These are phyloP conservation scores for Fusarium falciforme DNA, from an alignment of 2,329 filamentous ascomycete species.

Conservation along the genomic window DNA sequence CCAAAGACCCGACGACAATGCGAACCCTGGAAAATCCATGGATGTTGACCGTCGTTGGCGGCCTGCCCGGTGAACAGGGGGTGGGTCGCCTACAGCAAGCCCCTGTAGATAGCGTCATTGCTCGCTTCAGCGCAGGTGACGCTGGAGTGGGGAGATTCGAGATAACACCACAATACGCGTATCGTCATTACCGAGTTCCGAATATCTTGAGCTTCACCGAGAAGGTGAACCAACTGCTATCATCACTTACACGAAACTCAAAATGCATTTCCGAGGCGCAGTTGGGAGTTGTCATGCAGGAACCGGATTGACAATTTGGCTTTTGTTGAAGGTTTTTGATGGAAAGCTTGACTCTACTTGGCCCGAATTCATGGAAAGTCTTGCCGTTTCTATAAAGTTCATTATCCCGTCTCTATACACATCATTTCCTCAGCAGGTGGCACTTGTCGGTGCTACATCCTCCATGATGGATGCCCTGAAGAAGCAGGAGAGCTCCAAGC, in stretches of 20 bases:
- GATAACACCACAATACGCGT: slow-evolving; percentile 27
- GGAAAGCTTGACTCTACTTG: neutral
- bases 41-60: slow-evolving; percentile 18
- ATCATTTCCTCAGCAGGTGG: neutral
- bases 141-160: slow-evolving; percentile 4
- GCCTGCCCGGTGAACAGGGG: slow-evolving; percentile 31
- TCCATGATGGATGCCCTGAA: neutral
- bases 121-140: slow-evolving; percentile 28
- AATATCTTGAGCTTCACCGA: neutral
- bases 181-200: slow-evolving; percentile 8
- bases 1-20: slow-evolving; percentile 23
- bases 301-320: neutral
- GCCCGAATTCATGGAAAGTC: neutral
- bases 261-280: neutral
- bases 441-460: neutral
- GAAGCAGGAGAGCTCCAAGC: neutral
- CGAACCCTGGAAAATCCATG: slow-evolving; percentile 23
- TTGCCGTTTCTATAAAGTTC: neutral
- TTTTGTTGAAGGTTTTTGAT: neutral
- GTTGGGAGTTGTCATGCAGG: neutral
- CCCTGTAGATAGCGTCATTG: slow-evolving; percentile 36
- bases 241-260: neutral
- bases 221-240: neutral
- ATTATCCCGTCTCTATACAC: neutral
- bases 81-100: slow-evolving; percentile 33